These are phyloP conservation scores for Daldinia sp. DNA, from an alignment of 2,329 filamentous ascomycete species.

Conservation along the genomic window DNA sequence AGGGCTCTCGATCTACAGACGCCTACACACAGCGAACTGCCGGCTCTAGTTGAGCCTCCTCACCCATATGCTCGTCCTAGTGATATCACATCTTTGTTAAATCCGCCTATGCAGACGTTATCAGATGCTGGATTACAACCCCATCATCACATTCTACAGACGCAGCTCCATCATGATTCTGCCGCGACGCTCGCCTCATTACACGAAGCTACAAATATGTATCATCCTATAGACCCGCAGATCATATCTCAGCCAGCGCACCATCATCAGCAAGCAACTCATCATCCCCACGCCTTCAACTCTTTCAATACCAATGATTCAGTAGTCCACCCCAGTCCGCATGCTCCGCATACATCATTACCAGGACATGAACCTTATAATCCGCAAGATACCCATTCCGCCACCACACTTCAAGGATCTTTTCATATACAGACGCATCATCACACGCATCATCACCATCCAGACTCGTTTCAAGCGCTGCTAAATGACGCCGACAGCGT, in stretches of 20 bases:
- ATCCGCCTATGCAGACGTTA: slow-evolving; percentile 47
- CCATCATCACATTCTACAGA: slow-evolving; percentile 54
- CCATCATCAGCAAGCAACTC: slow-evolving; percentile 47
- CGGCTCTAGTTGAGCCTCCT: slow-evolving; percentile 49
- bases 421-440: slow-evolving; percentile 35
- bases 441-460: slow-evolving; percentile 50
- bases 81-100: slow-evolving; percentile 62
- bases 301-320: slow-evolving; percentile 53
- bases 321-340: slow-evolving; percentile 34
- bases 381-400: slow-evolving; percentile 37
- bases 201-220: slow-evolving; percentile 54
- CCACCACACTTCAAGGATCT: slow-evolving; percentile 10
- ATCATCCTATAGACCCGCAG: slow-evolving; percentile 71
- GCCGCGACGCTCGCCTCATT: slow-evolving; percentile 47
- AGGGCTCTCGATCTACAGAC: slow-evolving; percentile 45
- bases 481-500: slow-evolving; percentile 56
- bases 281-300: slow-evolving; percentile 47
- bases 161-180: slow-evolving; percentile 44
- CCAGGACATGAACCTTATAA: slow-evolving; percentile 41
- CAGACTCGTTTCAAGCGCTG: slow-evolving; percentile 65
- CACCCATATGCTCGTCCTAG: slow-evolving; percentile 61
- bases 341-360: slow-evolving; percentile 38
- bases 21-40: slow-evolving; percentile 44
- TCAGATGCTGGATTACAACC: slow-evolving; percentile 48
- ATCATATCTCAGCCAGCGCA: slow-evolving; percentile 62